Percentiles rank a stretch among this genome's conserved stretches.
Conservation (phyloP, 345 rosid genomes). For the Melaleuca alternifolia region DNA sequence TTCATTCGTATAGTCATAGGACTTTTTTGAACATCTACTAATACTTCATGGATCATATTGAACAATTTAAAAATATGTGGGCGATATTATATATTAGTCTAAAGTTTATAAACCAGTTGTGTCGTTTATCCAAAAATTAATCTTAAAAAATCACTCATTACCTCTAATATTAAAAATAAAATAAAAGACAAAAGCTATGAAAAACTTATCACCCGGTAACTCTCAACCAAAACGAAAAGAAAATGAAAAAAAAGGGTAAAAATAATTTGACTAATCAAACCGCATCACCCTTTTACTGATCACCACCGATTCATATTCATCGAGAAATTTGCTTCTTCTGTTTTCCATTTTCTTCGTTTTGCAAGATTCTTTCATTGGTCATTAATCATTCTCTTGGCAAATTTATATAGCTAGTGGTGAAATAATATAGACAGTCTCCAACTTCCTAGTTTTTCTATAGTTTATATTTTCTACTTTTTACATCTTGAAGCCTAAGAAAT, state of each 20-base stretch:
- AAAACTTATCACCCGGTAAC: no score
- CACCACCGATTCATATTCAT: not conserved
- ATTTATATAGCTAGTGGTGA: not conserved
- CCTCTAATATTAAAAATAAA: no score
- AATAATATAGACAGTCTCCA: not conserved
- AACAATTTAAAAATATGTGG: not conserved
- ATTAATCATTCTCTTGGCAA: not conserved
- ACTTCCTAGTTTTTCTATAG: not conserved
- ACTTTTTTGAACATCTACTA: not conserved
- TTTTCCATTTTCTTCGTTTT: not conserved
- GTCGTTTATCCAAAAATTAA: not conserved
- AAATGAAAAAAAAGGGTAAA: not conserved
- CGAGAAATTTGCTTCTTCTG: not conserved
- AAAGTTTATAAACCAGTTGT: not conserved
- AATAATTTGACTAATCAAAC: not conserved
- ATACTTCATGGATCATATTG: not conserved
- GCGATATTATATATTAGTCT: rapidly evolving
- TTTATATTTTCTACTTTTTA: not conserved
- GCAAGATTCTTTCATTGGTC: not conserved
- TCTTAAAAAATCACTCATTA: not conserved
- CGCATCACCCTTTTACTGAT: not conserved
- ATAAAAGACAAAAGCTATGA: no score
- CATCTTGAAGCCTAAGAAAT: not conserved
- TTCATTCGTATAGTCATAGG: no score
- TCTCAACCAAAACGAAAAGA: not conserved